phyloP scores from a whole-genome alignment of 192 early-diverging fungal species.

The Coemansia sp. region DNA sequence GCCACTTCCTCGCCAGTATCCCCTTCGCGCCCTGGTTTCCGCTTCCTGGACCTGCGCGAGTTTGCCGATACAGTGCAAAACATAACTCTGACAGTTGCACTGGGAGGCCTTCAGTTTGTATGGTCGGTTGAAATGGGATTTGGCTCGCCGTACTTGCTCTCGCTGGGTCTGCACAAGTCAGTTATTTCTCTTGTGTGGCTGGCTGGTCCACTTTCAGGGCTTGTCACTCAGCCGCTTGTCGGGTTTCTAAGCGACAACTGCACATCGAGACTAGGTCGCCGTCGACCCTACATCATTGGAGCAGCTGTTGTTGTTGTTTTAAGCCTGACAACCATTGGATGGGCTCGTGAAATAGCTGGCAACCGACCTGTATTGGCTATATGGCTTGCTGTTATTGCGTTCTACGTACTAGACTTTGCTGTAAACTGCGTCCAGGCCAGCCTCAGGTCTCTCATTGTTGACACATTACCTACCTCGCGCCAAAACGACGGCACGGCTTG shows the following conservation, averaged over 20 bases:
- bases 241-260: slow-evolving; percentile 81
- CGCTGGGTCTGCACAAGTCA: slow-evolving; percentile 80
- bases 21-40: too few relatives aligned
- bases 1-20: background rate
- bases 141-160: slow-evolving; percentile 84
- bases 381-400: slow-evolving; percentile 72
- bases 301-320: slow-evolving; percentile 63
- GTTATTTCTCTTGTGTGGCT: slow-evolving; percentile 92
- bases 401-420: slow-evolving; percentile 90
- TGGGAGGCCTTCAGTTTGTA: slow-evolving; percentile 55
- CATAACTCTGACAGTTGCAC: slow-evolving; percentile 43
- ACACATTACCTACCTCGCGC: slow-evolving; percentile 75
- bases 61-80: slow-evolving; percentile 25
- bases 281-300: slow-evolving; percentile 82
- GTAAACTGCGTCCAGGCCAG: slow-evolving; percentile 87
- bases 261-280: slow-evolving; percentile 67
- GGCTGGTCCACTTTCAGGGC: slow-evolving; percentile 79
- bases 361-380: slow-evolving; percentile 51
- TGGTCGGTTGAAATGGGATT: slow-evolving; percentile 57
- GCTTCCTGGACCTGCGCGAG: background rate
- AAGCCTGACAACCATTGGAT: slow-evolving; percentile 72
- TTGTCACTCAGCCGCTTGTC: slow-evolving; percentile 78
- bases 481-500: slow-evolving; percentile 83
- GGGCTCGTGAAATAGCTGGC: slow-evolving; percentile 67
- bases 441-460: slow-evolving; percentile 83